Evolutionary conservation across 2,329 filamentous ascomycete species (phyloP).

Genomic region (Pyrenophora teres): DNA sequence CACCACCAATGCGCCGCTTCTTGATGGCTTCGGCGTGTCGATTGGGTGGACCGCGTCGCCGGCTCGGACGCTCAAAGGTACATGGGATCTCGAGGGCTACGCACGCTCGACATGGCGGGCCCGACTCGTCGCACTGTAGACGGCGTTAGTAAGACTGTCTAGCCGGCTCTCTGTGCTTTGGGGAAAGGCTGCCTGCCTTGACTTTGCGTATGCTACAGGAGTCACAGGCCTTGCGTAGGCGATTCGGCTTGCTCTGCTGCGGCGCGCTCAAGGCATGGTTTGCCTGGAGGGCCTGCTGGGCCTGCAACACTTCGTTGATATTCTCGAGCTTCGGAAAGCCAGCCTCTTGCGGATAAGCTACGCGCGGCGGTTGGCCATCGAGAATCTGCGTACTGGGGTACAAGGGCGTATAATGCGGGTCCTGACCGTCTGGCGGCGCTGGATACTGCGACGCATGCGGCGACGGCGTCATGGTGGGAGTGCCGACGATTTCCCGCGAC

Average conservation of each 20-base stretch:
- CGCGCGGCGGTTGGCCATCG: slow-evolving; percentile 19
- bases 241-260: slow-evolving; percentile 41
- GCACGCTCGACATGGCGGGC: slow-evolving; percentile 70
- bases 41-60: slow-evolving; percentile 68
- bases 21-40: slow-evolving; percentile 70
- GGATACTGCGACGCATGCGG: slow-evolving; percentile 24
- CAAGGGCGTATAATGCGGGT: slow-evolving; percentile 42
- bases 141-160: slow-evolving; percentile 12
- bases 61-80: slow-evolving; percentile 67
- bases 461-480: slow-evolving; percentile 13
- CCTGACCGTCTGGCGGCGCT: slow-evolving; percentile 21
- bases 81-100: slow-evolving; percentile 68
- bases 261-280: slow-evolving; percentile 38
- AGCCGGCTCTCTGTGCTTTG: background rate
- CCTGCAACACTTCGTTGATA: slow-evolving; percentile 44
- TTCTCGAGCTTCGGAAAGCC: slow-evolving; percentile 45
- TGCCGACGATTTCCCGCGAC: slow-evolving; percentile 24
- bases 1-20: slow-evolving; percentile 60
- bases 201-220: slow-evolving; percentile 51
- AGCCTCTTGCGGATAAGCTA: slow-evolving; percentile 29
- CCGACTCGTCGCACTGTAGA: slow-evolving; percentile 65
- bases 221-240: slow-evolving; percentile 49
- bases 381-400: slow-evolving; percentile 23
- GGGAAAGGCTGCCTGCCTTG: slow-evolving; percentile 30
- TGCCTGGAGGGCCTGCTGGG: slow-evolving; percentile 43